These are phyloP conservation scores for Nepenthes gracilis DNA, from an alignment of 148 eudicot genomes.

Conservation along the genomic window DNA sequence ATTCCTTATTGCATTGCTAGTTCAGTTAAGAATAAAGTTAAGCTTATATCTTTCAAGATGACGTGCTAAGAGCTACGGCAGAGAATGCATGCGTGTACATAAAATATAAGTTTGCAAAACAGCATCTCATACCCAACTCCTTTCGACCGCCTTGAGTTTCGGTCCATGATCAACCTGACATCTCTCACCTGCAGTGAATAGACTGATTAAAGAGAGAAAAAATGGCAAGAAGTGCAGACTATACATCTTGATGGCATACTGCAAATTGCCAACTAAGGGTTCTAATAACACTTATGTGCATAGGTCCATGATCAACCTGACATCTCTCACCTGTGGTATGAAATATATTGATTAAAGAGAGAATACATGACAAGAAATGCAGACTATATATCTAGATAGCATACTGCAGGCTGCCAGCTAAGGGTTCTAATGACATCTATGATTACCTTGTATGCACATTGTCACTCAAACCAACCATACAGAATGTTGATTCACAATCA, in stretches of 20 bases:
- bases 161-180: conserved; percentile 81
- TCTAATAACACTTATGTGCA: too few species aligned
- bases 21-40: conserved; percentile 37
- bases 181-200: conserved; percentile 52
- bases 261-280: too few species aligned
- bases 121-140: conserved; percentile 75
- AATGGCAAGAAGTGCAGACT: neutral
- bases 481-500: too few species aligned
- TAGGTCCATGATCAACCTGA: conserved; percentile 73
- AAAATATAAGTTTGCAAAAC: neutral
- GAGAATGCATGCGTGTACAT: conserved; percentile 8
- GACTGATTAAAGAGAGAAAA: neutral
- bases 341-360: neutral
- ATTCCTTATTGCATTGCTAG: conserved; percentile 39
- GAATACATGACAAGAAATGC: neutral
- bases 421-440: too few species aligned
- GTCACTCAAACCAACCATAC: too few species aligned
- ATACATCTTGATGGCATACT: neutral
- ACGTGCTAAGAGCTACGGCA: conserved; percentile 13
- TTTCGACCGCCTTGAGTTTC: conserved; percentile 83
- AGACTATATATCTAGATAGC: neutral
- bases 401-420: too few species aligned
- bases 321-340: conserved; percentile 77
- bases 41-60: conserved; percentile 21
- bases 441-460: too few species aligned